Evolutionary conservation across 192 early-diverging fungal genomes (phyloP).

Genomic region (Entomortierella beljakovae): DNA sequence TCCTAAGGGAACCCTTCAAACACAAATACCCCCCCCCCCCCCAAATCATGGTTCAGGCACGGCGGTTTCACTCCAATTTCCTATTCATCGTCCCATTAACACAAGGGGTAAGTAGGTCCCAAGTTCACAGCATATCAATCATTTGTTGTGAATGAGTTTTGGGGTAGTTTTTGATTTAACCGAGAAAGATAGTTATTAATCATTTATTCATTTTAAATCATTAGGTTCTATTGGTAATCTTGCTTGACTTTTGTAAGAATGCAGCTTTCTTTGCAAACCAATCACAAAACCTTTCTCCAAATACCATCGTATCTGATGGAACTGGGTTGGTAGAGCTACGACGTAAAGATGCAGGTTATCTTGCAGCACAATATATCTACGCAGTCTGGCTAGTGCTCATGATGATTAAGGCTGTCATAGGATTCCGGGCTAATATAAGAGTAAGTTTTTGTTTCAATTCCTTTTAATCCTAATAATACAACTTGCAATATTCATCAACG

Average conservation of each 20-base stretch:
- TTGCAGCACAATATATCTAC: slow-evolving; percentile 44
- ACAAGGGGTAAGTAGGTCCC: slow-evolving; percentile 35
- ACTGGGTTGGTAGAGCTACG: not conserved
- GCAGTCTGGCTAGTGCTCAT: slow-evolving; percentile 38
- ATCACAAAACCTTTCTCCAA: slow-evolving; percentile 15
- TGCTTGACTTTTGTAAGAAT: slow-evolving; percentile 51
- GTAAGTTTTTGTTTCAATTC: too few relatives aligned
- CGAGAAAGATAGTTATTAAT: too few relatives aligned
- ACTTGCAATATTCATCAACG: too few relatives aligned
- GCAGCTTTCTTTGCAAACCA: slow-evolving; percentile 16
- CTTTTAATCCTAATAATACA: too few relatives aligned
- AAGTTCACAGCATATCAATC: not conserved
- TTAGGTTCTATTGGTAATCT: slow-evolving; percentile 38
- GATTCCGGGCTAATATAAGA: slow-evolving; percentile 41
- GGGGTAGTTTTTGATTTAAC: too few relatives aligned
- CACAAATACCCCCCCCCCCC: not conserved
- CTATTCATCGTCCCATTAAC: slow-evolving; percentile 44
- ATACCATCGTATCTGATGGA: not conserved
- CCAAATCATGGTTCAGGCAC: slow-evolving; percentile 28
- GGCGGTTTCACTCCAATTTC: slow-evolving; percentile 48
- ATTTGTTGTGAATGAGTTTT: not conserved
- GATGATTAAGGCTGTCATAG: slow-evolving; percentile 39
- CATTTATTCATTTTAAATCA: not conserved
- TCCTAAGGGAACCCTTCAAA: too few relatives aligned
- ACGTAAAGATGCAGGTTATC: slow-evolving; percentile 29